Percentiles rank a stretch among this genome's conserved stretches.
These are phyloP conservation scores for Punica granatum DNA, from an alignment of 345 rosid genomes.

Conservation along the genomic window DNA sequence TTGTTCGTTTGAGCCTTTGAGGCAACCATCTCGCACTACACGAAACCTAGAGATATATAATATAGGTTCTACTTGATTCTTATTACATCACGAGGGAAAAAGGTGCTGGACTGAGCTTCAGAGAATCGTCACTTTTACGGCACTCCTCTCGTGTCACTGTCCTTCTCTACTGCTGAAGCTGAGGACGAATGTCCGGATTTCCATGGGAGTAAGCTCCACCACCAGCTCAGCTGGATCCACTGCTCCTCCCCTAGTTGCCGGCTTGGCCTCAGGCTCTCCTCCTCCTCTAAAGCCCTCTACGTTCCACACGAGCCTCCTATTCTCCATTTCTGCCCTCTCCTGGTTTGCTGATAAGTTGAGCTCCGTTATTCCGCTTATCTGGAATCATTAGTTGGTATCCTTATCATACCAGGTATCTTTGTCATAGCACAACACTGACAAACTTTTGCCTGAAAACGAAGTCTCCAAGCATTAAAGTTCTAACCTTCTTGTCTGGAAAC, in stretches of 20 bases:
- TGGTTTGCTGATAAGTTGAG: constrained; percentile 78
- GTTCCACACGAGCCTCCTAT: constrained; percentile 70
- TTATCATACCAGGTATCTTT: too few relatives aligned
- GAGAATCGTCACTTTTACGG: too few relatives aligned
- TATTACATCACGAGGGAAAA: too few relatives aligned
- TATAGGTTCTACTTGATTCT: too few relatives aligned
- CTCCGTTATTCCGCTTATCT: constrained; percentile 61
- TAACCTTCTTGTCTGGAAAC: constrained; percentile 42
- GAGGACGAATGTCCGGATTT: constrained; percentile 66
- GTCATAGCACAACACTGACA: too few relatives aligned
- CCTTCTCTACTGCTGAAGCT: too few relatives aligned
- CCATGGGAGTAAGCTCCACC: constrained; percentile 87
- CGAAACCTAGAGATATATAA: too few relatives aligned
- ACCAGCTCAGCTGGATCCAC: constrained; percentile 52
- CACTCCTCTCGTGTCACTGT: too few relatives aligned
- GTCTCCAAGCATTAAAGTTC: neutral
- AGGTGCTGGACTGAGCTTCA: too few relatives aligned
- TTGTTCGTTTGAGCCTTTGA: too few relatives aligned
- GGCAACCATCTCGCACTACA: too few relatives aligned
- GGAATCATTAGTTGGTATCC: constrained; percentile 14
- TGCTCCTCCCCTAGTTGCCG: constrained; percentile 61
- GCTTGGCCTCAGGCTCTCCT: constrained; percentile 20
- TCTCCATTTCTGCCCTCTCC: constrained; percentile 72
- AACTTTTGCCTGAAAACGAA: too few relatives aligned
- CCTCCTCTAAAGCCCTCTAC: constrained; percentile 30